Conservation (phyloP, 148 eudicot species). For the Chenopodium quinoa region DNA sequence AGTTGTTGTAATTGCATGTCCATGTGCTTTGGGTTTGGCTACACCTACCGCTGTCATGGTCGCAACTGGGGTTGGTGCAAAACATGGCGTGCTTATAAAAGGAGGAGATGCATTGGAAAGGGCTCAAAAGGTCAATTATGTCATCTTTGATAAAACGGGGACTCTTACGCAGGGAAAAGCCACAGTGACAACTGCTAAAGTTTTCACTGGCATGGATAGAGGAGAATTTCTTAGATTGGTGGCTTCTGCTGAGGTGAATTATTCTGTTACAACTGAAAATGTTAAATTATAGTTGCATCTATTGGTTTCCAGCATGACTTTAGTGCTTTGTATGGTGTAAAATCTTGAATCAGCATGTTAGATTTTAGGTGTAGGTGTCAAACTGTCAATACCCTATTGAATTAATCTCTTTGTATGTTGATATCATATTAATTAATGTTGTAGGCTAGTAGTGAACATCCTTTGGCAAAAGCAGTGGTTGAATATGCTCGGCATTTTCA, state of each 20-base stretch:
- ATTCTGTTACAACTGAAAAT: not conserved
- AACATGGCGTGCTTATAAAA: conserved; percentile 88
- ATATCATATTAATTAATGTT: conserved; percentile 1
- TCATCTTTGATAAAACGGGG: conserved; percentile 94
- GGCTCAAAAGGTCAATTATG: conserved; percentile 85
- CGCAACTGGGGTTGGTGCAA: conserved; percentile 98
- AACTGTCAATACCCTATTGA: too few species aligned
- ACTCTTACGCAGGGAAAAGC: conserved; percentile 98
- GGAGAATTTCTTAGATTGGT: conserved; percentile 90
- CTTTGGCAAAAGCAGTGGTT: conserved; percentile 80
- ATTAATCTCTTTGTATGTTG: not conserved
- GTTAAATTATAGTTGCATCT: not conserved
- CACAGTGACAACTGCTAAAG: conserved; percentile 69
- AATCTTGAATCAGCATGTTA: not conserved
- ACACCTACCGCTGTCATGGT: conserved; percentile 99
- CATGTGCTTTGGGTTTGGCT: conserved; percentile 97
- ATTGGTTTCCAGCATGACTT: not conserved
- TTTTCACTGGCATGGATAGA: conserved; percentile 77
- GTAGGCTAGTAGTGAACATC: conserved; percentile 99
- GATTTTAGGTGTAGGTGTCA: not conserved
- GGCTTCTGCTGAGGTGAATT: conserved; percentile 94
- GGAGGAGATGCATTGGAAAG: conserved; percentile 99
- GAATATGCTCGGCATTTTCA: conserved; percentile 97
- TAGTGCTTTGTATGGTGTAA: not conserved
- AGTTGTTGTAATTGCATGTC: conserved; percentile 94